Base-by-base conservation (phyloP, 495 filamentous ascomycete genomes). In the Penicillium alfredii region DNA sequence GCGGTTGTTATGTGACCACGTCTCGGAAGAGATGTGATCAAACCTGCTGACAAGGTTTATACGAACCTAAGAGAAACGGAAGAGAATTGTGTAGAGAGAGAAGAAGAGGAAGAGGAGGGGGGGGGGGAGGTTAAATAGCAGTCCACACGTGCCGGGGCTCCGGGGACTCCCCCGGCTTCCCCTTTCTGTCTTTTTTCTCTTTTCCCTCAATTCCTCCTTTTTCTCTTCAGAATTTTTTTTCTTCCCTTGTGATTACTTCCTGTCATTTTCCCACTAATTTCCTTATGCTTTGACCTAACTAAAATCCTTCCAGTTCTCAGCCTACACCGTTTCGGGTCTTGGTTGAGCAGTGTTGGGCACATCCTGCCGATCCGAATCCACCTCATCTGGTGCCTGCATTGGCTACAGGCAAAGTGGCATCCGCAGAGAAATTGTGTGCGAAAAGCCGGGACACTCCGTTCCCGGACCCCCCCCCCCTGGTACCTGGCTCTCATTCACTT, bases 1-100 rank as follows among this genome's bases (percentile, higher is more conserved):
- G 44, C 66, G 63, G 64, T 63, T 57, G 60, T n/a, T 56, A 49
- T 51, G 51, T 52, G 66, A 68, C 55, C 61, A 70, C 64, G 47
- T 50, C 62, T 57, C 55, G 51, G 20, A 42, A 15, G 40, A 51
- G 52, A 61, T 56, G 66, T 61, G 61, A 68, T 67, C 63, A 42
- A 48, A 58, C 53, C 53, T 57, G 44, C 39, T 57, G 53, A 55
- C 38, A 57, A 57, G 53, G 53, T 49, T 57, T 51, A 54, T 57
- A 57, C 53, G 53, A 54, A 57, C 53, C 51, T 45, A 29, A 25
- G 44, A 18, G n/a, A 23, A 34, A 38, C 14, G 29, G 15, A 10
- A 23, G 37, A 30, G 8, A 42, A 37, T 27, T 26, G 44, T 32
- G 33, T 10, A 23, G 28, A 25, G 25, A 38, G 24, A 48, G 19